Evolutionary conservation across 2,329 filamentous ascomycete species (phyloP), one percentile per base, ranked within the genome.

Genomic region (Teratosphaeria zuluensis): DNA sequence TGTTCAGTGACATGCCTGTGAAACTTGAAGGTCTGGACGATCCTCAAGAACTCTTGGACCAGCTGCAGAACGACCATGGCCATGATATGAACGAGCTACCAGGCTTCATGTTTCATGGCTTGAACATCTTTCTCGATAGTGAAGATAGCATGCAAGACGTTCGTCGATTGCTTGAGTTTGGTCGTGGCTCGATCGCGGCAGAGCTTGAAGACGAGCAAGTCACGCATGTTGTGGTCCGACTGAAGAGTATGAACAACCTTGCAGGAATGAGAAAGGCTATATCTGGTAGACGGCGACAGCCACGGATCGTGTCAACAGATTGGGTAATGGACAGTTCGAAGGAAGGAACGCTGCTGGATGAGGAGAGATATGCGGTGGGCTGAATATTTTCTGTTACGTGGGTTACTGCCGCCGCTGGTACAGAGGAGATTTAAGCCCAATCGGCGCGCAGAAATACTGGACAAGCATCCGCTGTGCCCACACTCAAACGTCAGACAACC

Each of bases 301-400:
- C 92, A 0, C 79, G 89, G 63, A 74, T 92, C 6, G 87, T 96
- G 1, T 81, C 76, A 0, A 71, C 79, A 9, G 77, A 78, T 14
- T 99, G 94, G 94, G 74, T 96, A 0, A 80, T 86, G 55, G 84
- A 88, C 56, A 89, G 89, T 67, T 96, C 92, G 90, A 78, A 78
- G 59, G 89, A 92, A 70, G 80, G 79, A 63, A 95, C 90, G 0
- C 68, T 88, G 61, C 71, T 96, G 53, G 90, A 95, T 64, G 92
- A 96, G 75, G 89, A 92, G 59, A 63, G 64, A n/a, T 21, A 48
- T 48, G 42, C 42, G 16, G n/a, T 48, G 42, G 19, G n/a, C 42
- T 48, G n/a, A 48, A 73, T 1, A 79, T 75, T 67, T 81, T 84
- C 4, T 21, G 19, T 48, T 48, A 48, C 42, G 16, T 8, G 19